phyloP scores from a whole-genome alignment of 257 asterid species.

The Salvia rosmarinus region DNA sequence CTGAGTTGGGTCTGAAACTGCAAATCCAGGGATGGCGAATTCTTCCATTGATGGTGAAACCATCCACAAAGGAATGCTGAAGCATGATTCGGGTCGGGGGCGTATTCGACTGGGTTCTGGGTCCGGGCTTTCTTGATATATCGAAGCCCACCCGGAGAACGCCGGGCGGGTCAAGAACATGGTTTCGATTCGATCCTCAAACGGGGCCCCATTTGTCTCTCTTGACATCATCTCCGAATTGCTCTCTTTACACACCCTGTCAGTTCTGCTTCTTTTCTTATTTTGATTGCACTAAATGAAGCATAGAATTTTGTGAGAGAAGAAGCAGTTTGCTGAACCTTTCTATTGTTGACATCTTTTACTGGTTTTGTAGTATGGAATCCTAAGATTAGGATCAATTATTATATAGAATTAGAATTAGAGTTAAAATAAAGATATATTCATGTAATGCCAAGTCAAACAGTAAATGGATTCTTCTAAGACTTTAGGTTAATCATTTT shows the following conservation, averaged over 20 bases:
- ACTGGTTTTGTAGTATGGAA: background rate
- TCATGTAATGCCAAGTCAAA: background rate
- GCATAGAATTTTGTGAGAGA: background rate
- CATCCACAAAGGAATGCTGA: slow-evolving; percentile 71
- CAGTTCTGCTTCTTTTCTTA: background rate
- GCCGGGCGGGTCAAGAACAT: slow-evolving; percentile 80
- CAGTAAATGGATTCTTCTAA: too few species aligned
- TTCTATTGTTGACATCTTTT: background rate
- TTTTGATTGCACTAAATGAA: background rate
- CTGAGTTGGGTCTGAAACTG: too few species aligned
- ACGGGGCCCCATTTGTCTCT: slow-evolving; percentile 77
- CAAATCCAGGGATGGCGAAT: slow-evolving; percentile 21
- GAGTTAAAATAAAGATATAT: background rate
- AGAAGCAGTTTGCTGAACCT: background rate
- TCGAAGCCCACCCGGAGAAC: slow-evolving; percentile 93
- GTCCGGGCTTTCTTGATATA: slow-evolving; percentile 93
- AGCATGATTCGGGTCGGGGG: slow-evolving; percentile 77
- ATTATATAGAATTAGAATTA: background rate
- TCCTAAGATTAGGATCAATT: too few species aligned
- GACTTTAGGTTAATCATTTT: too few species aligned
- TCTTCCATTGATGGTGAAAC: slow-evolving; percentile 12
- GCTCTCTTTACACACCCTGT: slow-evolving; percentile 77
- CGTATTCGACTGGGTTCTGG: slow-evolving; percentile 76
- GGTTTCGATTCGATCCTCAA: slow-evolving; percentile 76
- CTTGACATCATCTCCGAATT: slow-evolving; percentile 66